Conservation (phyloP, 2,329 filamentous ascomycete genomes). For the Cercospora sesami region DNA sequence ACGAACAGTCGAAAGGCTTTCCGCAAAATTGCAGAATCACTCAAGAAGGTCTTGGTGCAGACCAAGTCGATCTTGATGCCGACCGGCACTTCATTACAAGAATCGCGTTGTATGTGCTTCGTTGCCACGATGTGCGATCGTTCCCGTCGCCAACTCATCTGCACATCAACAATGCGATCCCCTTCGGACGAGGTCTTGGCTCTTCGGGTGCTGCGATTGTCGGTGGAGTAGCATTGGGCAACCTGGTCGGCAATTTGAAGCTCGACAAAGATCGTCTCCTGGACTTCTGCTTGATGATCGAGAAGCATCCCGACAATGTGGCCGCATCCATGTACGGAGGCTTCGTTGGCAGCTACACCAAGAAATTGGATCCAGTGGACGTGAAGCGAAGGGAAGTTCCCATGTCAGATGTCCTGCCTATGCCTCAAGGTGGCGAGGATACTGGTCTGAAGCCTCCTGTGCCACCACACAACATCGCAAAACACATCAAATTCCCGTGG, state of each 20-base stretch:
- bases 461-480: conserved; percentile 88
- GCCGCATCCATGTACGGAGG: conserved; percentile 93
- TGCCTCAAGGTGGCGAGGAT: conserved; percentile 85
- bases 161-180: conserved; percentile 94
- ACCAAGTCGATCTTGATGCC: conserved; percentile 77
- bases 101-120: conserved; percentile 88
- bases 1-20: conserved; percentile 54
- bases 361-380: conserved; percentile 85
- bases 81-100: conserved; percentile 90
- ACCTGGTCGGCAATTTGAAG: conserved; percentile 78
- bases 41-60: conserved; percentile 81
- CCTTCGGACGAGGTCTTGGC: conserved; percentile 86
- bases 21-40: conserved; percentile 85
- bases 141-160: conserved; percentile 88
- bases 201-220: conserved; percentile 95
- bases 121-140: conserved; percentile 81
- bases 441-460: conserved; percentile 83
- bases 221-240: conserved; percentile 88
- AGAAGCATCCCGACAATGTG: conserved; percentile 91
- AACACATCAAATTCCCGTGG: conserved; percentile 96
- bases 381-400: conserved; percentile 90
- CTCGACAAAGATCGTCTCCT: conserved; percentile 80
- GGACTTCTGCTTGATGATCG: conserved; percentile 95
- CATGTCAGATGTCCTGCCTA: conserved; percentile 85
- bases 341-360: conserved; percentile 94